Evolutionary conservation across 768 basidiomycete species (phyloP).

Genomic region (Tylopilus felleus): DNA sequence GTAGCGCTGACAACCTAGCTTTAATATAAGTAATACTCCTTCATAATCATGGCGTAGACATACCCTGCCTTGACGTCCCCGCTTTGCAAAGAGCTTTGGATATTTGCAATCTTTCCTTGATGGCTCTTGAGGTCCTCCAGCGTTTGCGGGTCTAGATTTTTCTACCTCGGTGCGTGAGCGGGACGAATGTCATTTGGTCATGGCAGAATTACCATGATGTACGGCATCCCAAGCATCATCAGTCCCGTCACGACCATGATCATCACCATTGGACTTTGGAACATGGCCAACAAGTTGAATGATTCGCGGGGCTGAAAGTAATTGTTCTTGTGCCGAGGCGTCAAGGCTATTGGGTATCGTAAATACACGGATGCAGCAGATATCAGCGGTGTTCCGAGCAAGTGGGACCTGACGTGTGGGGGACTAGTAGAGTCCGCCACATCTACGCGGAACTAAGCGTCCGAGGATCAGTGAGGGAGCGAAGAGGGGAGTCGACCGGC

Average conservation of each 20-base stretch:
- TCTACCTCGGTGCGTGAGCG: constrained; percentile 39
- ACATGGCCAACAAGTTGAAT: constrained; percentile 73
- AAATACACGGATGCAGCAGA: constrained; percentile 53
- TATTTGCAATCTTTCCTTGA: constrained; percentile 52
- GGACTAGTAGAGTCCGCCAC: constrained; percentile 43
- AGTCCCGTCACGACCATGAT: constrained; percentile 65
- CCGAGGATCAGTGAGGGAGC: constrained; percentile 1
- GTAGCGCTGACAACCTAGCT: constrained; percentile 43
- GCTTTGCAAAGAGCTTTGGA: constrained; percentile 54
- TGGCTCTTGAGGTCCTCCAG: constrained; percentile 61
- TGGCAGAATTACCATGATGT: constrained; percentile 55
- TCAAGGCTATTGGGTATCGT: constrained; percentile 58
- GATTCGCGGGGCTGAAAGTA: constrained; percentile 70
- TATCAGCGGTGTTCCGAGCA: constrained; percentile 65
- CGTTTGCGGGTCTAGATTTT: constrained; percentile 71
- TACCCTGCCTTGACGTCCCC: constrained; percentile 62
- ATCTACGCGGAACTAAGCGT: constrained; percentile 62
- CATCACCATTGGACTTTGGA: constrained; percentile 83
- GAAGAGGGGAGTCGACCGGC: constrained; percentile 3
- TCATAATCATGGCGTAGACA: constrained; percentile 16
- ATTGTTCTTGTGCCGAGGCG: constrained; percentile 50
- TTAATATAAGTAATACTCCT: constrained; percentile 2
- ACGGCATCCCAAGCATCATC: constrained; percentile 72
- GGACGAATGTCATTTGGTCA: neutral
- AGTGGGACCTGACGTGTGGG: constrained; percentile 59